Percentiles rank a stretch among this genome's conserved stretches.
These are phyloP conservation scores for Cyclotella sp. DNA, from an alignment of 108 stramenopile genomes.

Conservation along the genomic window DNA sequence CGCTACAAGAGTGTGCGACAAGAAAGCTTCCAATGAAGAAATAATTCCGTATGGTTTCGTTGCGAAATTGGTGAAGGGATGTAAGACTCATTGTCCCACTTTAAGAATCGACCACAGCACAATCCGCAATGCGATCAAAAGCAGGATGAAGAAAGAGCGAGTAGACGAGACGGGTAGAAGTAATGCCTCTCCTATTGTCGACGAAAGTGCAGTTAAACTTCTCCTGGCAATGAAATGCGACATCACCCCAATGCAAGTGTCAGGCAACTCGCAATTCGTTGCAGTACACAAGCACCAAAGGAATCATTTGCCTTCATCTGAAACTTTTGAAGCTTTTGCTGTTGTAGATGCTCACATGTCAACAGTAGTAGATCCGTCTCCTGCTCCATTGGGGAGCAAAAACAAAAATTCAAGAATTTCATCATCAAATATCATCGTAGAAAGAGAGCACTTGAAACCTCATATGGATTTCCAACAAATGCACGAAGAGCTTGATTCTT, in stretches of 20 bases:
- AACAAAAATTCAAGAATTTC: too few species aligned
- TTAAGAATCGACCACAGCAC: neutral
- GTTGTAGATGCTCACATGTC: neutral
- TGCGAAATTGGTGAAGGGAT: neutral
- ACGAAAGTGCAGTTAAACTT: neutral
- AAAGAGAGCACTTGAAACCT: too few species aligned
- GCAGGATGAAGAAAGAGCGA: neutral
- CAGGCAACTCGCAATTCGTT: neutral
- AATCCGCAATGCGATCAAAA: neutral
- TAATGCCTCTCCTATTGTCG: neutral
- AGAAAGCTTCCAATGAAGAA: constrained; percentile 2
- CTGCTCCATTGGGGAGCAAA: neutral
- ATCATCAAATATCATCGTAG: too few species aligned
- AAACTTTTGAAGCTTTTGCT: neutral
- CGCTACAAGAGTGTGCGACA: neutral
- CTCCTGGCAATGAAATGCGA: neutral
- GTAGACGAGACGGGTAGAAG: neutral
- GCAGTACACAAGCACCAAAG: neutral
- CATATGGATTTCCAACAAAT: too few species aligned
- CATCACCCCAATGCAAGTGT: neutral
- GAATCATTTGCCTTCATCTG: neutral
- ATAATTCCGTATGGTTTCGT: neutral
- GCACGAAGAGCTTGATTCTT: too few species aligned
- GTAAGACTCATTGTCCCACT: neutral
- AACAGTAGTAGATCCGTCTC: constrained; percentile 1